Percentiles rank a stretch among this genome's conserved stretches.
Conservation (phyloP, 2,329 filamentous ascomycete species). For the Passalora sequoiae region DNA sequence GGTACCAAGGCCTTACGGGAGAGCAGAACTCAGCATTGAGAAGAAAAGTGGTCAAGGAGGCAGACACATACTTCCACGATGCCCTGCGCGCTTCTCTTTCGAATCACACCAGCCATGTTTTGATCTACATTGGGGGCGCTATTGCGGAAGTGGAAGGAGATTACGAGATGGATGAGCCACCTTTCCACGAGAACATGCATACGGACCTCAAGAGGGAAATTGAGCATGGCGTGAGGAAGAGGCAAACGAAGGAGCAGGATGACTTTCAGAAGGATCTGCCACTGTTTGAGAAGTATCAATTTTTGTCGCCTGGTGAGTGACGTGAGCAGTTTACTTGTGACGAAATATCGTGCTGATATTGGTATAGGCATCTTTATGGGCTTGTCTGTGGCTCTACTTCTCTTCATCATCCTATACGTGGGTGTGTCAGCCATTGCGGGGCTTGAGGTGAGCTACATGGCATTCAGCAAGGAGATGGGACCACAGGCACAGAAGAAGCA, state of each 20-base stretch:
- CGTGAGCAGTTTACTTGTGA: too few relatives aligned
- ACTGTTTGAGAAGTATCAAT: conserved; percentile 90
- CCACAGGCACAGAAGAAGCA: conserved; percentile 81
- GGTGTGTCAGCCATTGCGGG: conserved; percentile 72
- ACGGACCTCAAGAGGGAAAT: conserved; percentile 69
- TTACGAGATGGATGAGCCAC: conserved; percentile 61
- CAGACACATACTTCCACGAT: not conserved
- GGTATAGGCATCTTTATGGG: conserved; percentile 79
- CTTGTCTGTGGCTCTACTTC: conserved; percentile 62
- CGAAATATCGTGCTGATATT: not conserved
- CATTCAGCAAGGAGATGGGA: conserved; percentile 94
- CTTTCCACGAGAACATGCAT: conserved; percentile 58
- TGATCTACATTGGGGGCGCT: conserved; percentile 13
- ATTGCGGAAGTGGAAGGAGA: conserved; percentile 23
- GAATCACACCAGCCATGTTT: conserved; percentile 14
- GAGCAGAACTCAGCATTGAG: not conserved
- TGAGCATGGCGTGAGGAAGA: conserved; percentile 37
- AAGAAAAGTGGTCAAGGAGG: not conserved
- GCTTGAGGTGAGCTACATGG: conserved; percentile 84
- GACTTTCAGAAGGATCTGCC: conserved; percentile 41
- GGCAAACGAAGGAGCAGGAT: conserved; percentile 11
- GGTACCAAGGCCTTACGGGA: not conserved
- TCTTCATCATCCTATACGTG: conserved; percentile 72
- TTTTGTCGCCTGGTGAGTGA: conserved; percentile 74
- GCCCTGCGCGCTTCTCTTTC: not conserved